Evolutionary conservation across 768 basidiomycete species (phyloP).

Genomic region (Lentinus brumalis): DNA sequence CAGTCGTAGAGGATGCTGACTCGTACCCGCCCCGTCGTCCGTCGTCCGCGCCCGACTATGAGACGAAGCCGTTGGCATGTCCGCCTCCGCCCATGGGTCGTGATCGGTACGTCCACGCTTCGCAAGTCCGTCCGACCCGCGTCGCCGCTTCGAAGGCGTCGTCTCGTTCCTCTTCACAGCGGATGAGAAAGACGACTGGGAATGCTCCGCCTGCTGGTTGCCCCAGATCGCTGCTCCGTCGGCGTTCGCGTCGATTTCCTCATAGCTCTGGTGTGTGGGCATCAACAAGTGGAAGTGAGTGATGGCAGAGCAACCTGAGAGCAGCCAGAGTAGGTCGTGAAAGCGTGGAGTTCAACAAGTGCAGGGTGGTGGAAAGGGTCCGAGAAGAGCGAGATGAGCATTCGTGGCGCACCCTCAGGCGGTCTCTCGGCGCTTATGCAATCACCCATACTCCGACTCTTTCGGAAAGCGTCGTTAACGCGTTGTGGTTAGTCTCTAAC

Average conservation of each 20-base stretch:
- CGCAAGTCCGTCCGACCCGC: constrained; percentile 32
- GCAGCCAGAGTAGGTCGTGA: too few relatives aligned
- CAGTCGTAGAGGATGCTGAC: constrained; percentile 22
- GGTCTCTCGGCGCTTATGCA: too few relatives aligned
- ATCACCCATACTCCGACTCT: too few relatives aligned
- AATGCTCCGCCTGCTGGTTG: constrained; percentile 18
- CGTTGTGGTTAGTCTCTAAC: too few relatives aligned
- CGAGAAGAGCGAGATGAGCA: too few relatives aligned
- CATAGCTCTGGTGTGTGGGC: not conserved
- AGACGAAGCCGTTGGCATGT: not conserved
- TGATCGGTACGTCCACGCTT: constrained; percentile 25
- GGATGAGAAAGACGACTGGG: constrained; percentile 26
- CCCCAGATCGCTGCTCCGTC: constrained; percentile 8
- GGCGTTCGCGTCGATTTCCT: not conserved
- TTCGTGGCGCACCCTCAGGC: too few relatives aligned
- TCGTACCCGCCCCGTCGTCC: constrained; percentile 21
- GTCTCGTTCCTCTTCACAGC: constrained; percentile 25
- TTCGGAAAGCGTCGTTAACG: too few relatives aligned
- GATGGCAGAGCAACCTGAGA: too few relatives aligned
- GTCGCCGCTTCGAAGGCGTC: constrained; percentile 26
- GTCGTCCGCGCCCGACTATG: constrained; percentile 29
- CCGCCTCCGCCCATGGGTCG: constrained; percentile 15
- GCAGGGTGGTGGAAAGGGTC: too few relatives aligned
- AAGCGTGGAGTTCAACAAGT: too few relatives aligned
- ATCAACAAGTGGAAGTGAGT: not conserved